These are phyloP conservation scores for Paramecium tetraurelia DNA, from an alignment of 73 alveolate species.

Conservation along the genomic window DNA sequence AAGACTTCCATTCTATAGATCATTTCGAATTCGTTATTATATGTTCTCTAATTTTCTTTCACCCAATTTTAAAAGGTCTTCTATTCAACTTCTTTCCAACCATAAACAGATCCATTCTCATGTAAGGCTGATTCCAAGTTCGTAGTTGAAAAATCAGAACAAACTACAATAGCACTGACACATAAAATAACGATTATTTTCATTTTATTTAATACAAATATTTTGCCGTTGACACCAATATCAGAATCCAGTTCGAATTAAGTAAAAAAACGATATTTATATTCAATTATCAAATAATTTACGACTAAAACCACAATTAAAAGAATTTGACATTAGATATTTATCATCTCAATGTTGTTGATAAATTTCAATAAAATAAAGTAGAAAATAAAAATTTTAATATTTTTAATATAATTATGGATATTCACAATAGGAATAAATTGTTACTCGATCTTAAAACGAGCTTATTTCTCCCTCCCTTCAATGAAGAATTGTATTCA, in stretches of 20 bases:
- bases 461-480: neutral
- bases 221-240: neutral
- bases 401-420: neutral
- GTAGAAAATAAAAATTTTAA: neutral
- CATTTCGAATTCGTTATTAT: constrained; percentile 21
- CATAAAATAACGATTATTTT: neutral
- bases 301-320: neutral
- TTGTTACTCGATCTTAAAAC: neutral
- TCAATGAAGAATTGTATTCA: neutral
- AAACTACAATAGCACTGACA: neutral
- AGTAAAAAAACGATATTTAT: neutral
- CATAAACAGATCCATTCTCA: neutral
- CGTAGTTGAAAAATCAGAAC: neutral
- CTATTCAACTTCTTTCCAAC: neutral
- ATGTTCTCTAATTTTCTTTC: neutral
- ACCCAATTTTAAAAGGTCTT: neutral
- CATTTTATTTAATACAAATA: neutral
- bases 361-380: neutral
- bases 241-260: neutral
- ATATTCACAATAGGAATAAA: neutral
- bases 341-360: neutral
- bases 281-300: neutral
- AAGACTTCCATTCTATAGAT: constrained; percentile 18
- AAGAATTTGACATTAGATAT: neutral
- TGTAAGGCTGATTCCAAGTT: neutral